Evolutionary conservation across 2,329 filamentous ascomycete species (phyloP), one percentile per base, ranked within the genome.

Genomic region (Trichoderma atroviride): DNA sequence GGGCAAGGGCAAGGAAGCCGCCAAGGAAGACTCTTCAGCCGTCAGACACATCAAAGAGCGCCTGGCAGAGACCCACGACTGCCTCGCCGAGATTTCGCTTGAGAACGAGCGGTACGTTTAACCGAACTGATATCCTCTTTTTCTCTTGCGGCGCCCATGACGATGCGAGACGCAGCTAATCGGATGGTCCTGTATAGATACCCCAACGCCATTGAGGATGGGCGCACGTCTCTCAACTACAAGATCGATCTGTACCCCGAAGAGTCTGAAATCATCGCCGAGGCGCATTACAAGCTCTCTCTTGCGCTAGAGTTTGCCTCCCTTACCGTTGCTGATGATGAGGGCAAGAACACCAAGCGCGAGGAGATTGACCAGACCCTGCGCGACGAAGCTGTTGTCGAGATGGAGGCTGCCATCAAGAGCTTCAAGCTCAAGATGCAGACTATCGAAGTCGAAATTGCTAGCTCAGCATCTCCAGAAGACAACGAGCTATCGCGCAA

Each of bases 221-320:
- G 93, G 64, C 89, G 89, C 74, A 88, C 91, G 16, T 90, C 94
- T 1, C 87, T 98, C 60, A 87, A 87, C 52, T 88, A 96, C 75
- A 96, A 96, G 81, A 82, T 92, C 74, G 86, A 91, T 62, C 86
- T 98, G 3, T 94, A 93, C 77, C 87, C 92, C 0, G 86, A 91
- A 61, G 93, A 96, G 71, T 93, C 92, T 16, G 92, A 94, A 74
- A 87, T 96, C 63, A 87, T 98, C 69, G 95, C 96, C 53, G 96
- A 99, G 83, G 95, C 93, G 19, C 94, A 99, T 82, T 99, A 92
- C 84, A 98, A 97, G 81, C 89, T 99, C 31, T 97, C 95, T 0
- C 87, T 99, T 19, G 96, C 96, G 0, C 87, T 99, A 33, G 96
- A 99, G 78, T 98, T 98, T 74, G 93, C 93, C 4, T 96, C 93